Conservation (phyloP, 2,329 filamentous ascomycete species). For the Xylariales sp. region DNA sequence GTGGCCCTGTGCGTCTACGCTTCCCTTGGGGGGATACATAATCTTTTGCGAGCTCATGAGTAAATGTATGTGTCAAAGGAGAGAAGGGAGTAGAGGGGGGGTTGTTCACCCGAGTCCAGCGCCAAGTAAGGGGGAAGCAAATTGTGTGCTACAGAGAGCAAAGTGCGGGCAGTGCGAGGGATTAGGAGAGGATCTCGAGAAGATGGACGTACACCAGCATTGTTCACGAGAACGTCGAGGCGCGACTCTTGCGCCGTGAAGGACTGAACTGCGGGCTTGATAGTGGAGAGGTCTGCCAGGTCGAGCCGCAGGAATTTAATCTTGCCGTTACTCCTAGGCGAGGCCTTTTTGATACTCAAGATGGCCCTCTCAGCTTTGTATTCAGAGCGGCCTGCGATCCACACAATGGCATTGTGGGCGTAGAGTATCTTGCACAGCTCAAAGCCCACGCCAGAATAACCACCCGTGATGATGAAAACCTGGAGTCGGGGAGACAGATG, state of each 20-base stretch:
- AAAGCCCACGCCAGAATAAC: slow-evolving; percentile 7
- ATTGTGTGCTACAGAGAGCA: too few species aligned
- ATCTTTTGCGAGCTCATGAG: too few species aligned
- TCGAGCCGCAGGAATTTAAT: slow-evolving; percentile 25
- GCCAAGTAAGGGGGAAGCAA: too few species aligned
- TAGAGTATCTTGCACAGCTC: slow-evolving; percentile 10
- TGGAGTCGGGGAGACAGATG: slow-evolving; percentile 1
- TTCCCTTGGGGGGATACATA: too few species aligned
- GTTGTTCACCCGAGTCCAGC: too few species aligned
- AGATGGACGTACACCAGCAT: slow-evolving; percentile 16
- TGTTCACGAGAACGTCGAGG: slow-evolving; percentile 27
- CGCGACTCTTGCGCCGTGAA: slow-evolving; percentile 16
- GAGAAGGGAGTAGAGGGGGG: too few species aligned
- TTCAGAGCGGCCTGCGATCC: slow-evolving; percentile 27
- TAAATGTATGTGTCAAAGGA: too few species aligned
- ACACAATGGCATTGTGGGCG: slow-evolving; percentile 25
- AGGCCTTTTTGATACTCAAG: slow-evolving; percentile 11
- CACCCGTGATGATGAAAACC: slow-evolving; percentile 15
- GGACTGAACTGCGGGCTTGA: slow-evolving; percentile 20
- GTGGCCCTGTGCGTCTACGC: background rate
- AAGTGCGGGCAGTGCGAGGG: too few species aligned
- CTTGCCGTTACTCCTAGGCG: slow-evolving; percentile 9
- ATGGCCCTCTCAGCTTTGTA: slow-evolving; percentile 21
- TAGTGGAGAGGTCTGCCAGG: slow-evolving; percentile 22
- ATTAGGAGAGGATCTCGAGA: too few species aligned